phyloP scores from a whole-genome alignment of 2,329 filamentous ascomycete genomes.

The Xylariales sp. region DNA sequence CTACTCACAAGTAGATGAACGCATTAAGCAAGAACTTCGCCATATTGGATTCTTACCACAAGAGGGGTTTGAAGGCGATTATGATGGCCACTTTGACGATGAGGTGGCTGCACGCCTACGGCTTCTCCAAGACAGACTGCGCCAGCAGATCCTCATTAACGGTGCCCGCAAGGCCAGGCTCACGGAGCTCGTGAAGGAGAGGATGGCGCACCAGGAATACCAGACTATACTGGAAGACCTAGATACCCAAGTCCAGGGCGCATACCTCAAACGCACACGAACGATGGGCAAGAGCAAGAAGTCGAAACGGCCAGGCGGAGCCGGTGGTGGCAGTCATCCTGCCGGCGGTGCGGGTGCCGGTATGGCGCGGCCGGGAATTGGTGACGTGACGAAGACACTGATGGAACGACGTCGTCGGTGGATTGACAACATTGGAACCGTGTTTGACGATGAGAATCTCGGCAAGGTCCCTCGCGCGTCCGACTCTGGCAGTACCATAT shows the following conservation, averaged over 20 bases:
- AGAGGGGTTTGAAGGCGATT: slow-evolving; percentile 76
- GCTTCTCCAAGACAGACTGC: slow-evolving; percentile 83
- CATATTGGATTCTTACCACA: slow-evolving; percentile 87
- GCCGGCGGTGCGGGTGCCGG: slow-evolving; percentile 68
- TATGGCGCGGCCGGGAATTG: slow-evolving; percentile 81
- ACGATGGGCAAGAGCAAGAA: slow-evolving; percentile 96
- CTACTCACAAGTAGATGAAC: slow-evolving; percentile 87
- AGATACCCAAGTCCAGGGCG: slow-evolving; percentile 92
- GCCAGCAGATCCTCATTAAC: slow-evolving; percentile 86
- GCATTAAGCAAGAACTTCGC: slow-evolving; percentile 88
- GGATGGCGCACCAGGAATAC: slow-evolving; percentile 97
- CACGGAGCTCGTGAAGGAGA: slow-evolving; percentile 87
- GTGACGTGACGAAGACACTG: slow-evolving; percentile 87
- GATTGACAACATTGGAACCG: slow-evolving; percentile 89
- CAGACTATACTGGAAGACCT: slow-evolving; percentile 96
- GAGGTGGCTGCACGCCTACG: slow-evolving; percentile 92
- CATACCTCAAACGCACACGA: slow-evolving; percentile 94
- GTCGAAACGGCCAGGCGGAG: slow-evolving; percentile 81
- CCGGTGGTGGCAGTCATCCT: slow-evolving; percentile 75
- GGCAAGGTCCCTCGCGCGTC: slow-evolving; percentile 74
- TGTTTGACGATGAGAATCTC: slow-evolving; percentile 86
- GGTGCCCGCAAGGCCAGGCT: slow-evolving; percentile 89
- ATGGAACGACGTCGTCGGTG: slow-evolving; percentile 93
- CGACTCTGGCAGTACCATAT: slow-evolving; percentile 77
- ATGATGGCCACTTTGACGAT: slow-evolving; percentile 91